Conservation (phyloP, 2,329 filamentous ascomycete genomes). For the Neurospora crassa region DNA sequence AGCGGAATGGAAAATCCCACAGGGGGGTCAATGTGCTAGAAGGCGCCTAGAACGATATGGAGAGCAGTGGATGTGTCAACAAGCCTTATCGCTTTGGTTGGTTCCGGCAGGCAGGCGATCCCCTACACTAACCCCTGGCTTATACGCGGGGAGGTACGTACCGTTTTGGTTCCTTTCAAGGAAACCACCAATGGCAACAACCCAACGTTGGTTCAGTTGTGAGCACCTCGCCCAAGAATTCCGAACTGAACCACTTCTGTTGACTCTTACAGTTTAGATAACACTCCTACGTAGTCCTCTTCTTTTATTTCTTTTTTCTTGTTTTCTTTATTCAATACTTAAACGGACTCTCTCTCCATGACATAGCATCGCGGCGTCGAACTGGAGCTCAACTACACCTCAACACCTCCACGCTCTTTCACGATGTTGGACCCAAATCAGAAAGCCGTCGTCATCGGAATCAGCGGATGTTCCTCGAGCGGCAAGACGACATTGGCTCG, state of each 20-base stretch:
- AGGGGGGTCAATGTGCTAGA: background rate
- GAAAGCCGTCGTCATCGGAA: slow-evolving; percentile 59
- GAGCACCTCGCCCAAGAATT: background rate
- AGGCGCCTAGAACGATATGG: background rate
- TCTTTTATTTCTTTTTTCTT: too few relatives aligned
- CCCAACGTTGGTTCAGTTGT: background rate
- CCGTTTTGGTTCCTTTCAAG: background rate
- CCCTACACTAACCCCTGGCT: background rate
- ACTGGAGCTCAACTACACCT: background rate
- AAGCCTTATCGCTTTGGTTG: background rate
- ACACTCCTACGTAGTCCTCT: background rate
- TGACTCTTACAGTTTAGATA: background rate
- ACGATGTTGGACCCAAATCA: slow-evolving; percentile 11
- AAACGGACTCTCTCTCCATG: background rate
- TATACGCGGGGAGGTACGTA: background rate
- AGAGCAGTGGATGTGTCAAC: background rate
- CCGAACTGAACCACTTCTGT: background rate
- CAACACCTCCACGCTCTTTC: background rate
- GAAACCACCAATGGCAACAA: background rate
- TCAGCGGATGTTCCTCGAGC: slow-evolving; percentile 84
- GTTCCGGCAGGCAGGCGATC: background rate
- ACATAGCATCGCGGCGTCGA: background rate
- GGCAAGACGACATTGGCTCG: slow-evolving; percentile 92
- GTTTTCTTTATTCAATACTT: too few relatives aligned
- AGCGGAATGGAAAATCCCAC: background rate